These are phyloP conservation scores for Hypomyces rosellus DNA, from an alignment of 2,329 filamentous ascomycete genomes.

Conservation along the genomic window DNA sequence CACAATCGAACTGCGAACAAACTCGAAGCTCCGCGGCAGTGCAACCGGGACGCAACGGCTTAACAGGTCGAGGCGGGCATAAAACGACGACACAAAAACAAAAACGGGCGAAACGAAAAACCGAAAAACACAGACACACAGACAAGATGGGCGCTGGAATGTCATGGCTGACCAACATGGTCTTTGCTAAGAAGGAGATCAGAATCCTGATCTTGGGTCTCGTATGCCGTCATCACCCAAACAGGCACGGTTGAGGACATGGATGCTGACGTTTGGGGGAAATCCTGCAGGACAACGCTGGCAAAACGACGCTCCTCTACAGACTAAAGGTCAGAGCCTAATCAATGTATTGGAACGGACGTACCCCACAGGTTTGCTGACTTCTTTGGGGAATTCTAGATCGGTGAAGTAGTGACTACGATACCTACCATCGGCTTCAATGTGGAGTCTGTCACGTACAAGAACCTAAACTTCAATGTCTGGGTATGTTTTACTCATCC, in stretches of 20 bases:
- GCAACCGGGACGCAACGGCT: too few species aligned
- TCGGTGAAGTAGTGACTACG: constrained; percentile 97
- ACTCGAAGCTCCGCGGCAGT: too few species aligned
- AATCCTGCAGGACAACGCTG: constrained; percentile 81
- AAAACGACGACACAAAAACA: too few species aligned
- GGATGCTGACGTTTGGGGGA: constrained; percentile 14
- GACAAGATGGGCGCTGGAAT: constrained; percentile 56
- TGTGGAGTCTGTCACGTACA: constrained; percentile 97
- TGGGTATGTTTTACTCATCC: constrained; percentile 57
- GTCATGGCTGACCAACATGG: constrained; percentile 63
- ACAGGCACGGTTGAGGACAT: background rate
- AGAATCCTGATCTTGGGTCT: constrained; percentile 90
- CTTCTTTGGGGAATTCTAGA: constrained; percentile 45
- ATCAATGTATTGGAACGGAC: background rate
- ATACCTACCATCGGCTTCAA: constrained; percentile 99
- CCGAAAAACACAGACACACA: background rate
- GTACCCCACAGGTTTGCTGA: background rate
- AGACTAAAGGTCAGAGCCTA: constrained; percentile 68
- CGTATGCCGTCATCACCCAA: constrained; percentile 46
- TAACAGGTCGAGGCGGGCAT: too few species aligned
- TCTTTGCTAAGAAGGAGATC: constrained; percentile 97
- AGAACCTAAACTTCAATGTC: constrained; percentile 97
- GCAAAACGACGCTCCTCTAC: constrained; percentile 95
- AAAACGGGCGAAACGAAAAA: too few species aligned
- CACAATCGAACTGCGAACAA: too few species aligned